Evolutionary conservation across 2,329 filamentous ascomycete species (phyloP), one percentile per base, ranked within the genome.

Genomic region (Neurospora sp.): DNA sequence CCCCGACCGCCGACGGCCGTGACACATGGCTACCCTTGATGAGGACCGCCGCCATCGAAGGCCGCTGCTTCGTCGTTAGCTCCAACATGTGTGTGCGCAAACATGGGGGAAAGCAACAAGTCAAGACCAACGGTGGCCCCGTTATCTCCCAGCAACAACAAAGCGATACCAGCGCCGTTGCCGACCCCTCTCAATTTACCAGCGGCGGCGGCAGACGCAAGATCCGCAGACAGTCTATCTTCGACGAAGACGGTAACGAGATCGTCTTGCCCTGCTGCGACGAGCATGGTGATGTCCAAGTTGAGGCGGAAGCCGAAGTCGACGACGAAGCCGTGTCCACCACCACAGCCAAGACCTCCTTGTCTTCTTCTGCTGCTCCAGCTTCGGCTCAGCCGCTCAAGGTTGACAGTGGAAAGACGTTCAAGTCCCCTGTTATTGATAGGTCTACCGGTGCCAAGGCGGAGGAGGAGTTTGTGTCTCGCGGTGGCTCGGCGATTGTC

Each of bases 11-110:
- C 1, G 95, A 97, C 81, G 87, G 85, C 23, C 86, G 94, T 71
- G 91, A 95, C 75, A 89, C 92, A 0, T 98, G 95, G 95, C 80
- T 92, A 33, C 82, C 88, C 0, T 82, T 96, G n/a, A 91, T 97
- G 88, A 86, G 90, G 68, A 97, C 93, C 0, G 84, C 96, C 6
- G 93, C 88, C 2, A 85, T 88, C 68, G 95, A 98, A 79, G 92
- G 93, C 0, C 85, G 94, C 23, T 92, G 92, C 74, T 94, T 96
- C 74, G 93, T 97, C 19, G 82, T 97, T 3, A 93, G 88, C 76
- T 89, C 92, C 65, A 97, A 97, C 79, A 94, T 96, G 83, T 94
- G 91, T 77, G 86, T 92, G 3, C 86, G 84, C 72, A 83, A 81
- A 73, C 85, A 83, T 66, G 81, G 89, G 71, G 77, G 89, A 2